Conservation (phyloP, 176 grass and related monocot species). For the sorghum (Sorghum bicolor) region DNA sequence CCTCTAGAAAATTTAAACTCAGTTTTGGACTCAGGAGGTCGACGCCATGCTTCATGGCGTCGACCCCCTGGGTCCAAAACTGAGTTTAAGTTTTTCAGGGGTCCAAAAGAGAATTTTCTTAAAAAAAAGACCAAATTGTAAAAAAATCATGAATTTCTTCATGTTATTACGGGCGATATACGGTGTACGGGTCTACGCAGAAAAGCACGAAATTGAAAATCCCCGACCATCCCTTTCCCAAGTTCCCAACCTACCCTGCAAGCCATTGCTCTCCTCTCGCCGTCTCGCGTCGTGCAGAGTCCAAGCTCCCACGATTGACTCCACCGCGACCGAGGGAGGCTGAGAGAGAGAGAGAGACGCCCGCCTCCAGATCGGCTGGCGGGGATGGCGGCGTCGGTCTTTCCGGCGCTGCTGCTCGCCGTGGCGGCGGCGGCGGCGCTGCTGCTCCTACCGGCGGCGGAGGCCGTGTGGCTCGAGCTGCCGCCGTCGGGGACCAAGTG, state of each 20-base stretch:
- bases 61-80: too few relatives aligned
- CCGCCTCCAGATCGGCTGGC: conserved; percentile 33
- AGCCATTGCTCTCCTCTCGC: conserved; percentile 20
- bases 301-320: conserved; percentile 40
- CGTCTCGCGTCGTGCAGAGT: not conserved
- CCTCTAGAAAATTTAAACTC: too few relatives aligned
- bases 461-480: conserved; percentile 78
- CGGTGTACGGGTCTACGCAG: not conserved
- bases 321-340: not conserved
- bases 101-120: too few relatives aligned
- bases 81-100: too few relatives aligned
- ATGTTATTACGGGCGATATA: not conserved
- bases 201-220: too few relatives aligned
- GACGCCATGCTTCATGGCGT: too few relatives aligned
- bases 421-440: not conserved
- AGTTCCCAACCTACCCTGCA: not conserved
- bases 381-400: conserved; percentile 21
- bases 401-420: not conserved
- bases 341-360: not conserved
- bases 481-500: conserved; percentile 87
- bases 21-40: too few relatives aligned
- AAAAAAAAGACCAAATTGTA: too few relatives aligned
- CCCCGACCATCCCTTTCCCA: not conserved
- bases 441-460: conserved; percentile 14
- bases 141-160: conserved; percentile 39